Evolutionary conservation across 75 land plant species (phyloP), one percentile per base, ranked within the genome.

Genomic region (Picea sitchensis): DNA sequence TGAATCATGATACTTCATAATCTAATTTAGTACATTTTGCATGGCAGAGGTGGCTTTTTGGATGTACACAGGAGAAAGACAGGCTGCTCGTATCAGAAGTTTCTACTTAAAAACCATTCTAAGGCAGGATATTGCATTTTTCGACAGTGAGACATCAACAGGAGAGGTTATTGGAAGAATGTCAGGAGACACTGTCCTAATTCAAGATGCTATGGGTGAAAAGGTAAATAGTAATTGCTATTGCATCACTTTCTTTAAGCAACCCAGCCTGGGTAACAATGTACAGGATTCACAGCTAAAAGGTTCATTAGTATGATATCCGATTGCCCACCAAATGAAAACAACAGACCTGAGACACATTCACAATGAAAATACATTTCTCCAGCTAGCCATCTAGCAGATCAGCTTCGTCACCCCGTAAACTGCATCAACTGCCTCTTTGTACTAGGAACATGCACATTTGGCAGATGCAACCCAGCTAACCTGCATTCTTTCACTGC

Each of bases 1-100:
- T 14, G 32, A 3, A 67, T 67, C 13, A 31, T 41, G 73, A 69
- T 6, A 69, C 12, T 17, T 17, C 21, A 69, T 69, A 9, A 69
- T 34, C 51, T 69, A 8, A 18, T n/a, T 4, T 18, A 18, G 3
- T 6, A 17, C 7, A 6, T 1, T 61, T 61, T 20, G 26, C 47
- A 18, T 15, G 7, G 72, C 83, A 89, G 91, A 89, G 88, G 81
- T 89, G n/a, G 76, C 86, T 18, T 89, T 78, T 38, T 89, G 91
- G 91, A 89, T 86, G 78, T 47, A 69, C 59, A 78, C 89, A 20
- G 89, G 91, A 47, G 91, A 89, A 54, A 84, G 91, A 30, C 91
- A 89, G 73, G 86, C 91, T 58, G 80, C 88, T 6, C 21, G 89
- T 14, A 87, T 90, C 23, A 71, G 91, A 41, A 73, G 78, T n/a